A percentile compares a stretch with the other conserved stretches of the same genome.
These are phyloP conservation scores for Aureoboletus auriporus DNA, from an alignment of 768 basidiomycete genomes.

Conservation along the genomic window DNA sequence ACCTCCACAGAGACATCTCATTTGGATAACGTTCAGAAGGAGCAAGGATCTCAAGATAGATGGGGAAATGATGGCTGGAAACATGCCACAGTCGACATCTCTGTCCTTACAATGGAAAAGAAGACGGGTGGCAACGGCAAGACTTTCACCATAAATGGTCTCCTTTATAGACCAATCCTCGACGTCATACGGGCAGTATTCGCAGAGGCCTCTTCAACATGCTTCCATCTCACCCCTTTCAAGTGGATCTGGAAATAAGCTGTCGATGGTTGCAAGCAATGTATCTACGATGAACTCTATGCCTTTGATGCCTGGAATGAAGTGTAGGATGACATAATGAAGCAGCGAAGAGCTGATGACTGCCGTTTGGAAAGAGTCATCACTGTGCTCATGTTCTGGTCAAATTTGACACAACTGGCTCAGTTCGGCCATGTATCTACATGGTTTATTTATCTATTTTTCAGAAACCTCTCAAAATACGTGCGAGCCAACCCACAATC, in stretches of 20 bases:
- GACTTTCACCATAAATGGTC: conserved; percentile 3
- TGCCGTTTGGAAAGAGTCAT: conserved; percentile 17
- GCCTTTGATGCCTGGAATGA: background rate
- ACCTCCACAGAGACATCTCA: background rate
- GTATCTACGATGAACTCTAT: background rate
- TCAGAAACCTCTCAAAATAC: conserved; percentile 23
- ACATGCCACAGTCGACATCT: background rate
- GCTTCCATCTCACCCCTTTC: conserved; percentile 24
- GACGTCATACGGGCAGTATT: conserved; percentile 10
- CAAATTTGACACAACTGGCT: conserved; percentile 7
- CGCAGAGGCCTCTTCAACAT: background rate
- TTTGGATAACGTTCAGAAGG: background rate
- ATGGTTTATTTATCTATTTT: conserved; percentile 24
- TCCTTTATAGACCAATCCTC: conserved; percentile 13
- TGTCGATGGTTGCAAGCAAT: background rate
- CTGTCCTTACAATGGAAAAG: background rate
- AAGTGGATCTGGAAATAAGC: conserved; percentile 5
- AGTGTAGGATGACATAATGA: conserved; percentile 12
- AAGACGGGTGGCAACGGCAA: background rate
- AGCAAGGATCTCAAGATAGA: background rate
- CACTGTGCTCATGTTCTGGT: conserved; percentile 17
- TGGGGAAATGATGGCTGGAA: background rate
- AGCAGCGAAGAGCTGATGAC: conserved; percentile 2
- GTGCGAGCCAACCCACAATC: background rate
- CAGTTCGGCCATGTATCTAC: conserved; percentile 12